These are phyloP conservation scores for Boletus vinaceobasis DNA, from an alignment of 768 basidiomycete species.

Conservation along the genomic window DNA sequence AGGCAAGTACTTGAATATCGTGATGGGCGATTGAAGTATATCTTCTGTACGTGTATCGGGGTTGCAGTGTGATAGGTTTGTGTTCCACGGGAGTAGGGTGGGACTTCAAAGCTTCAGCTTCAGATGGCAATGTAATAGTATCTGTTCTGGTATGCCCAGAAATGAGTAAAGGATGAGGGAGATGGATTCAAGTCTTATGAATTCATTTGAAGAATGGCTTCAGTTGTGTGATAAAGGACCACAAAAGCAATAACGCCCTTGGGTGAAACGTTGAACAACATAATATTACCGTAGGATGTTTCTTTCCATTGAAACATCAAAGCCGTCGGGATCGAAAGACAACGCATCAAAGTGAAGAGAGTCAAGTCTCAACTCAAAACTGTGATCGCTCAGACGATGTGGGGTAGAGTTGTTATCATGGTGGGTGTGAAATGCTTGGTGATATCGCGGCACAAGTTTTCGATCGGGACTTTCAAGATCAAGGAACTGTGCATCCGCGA, in stretches of 20 bases:
- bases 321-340: slow-evolving; percentile 62
- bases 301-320: slow-evolving; percentile 32
- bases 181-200: slow-evolving; percentile 8
- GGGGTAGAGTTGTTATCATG: not conserved
- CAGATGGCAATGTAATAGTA: not conserved
- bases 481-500: slow-evolving; percentile 13
- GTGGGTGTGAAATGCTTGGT: not conserved
- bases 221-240: not conserved
- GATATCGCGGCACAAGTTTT: slow-evolving; percentile 10
- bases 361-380: slow-evolving; percentile 65
- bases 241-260: not conserved
- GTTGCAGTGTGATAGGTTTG: not conserved
- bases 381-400: slow-evolving; percentile 36
- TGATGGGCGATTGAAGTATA: slow-evolving; percentile 5
- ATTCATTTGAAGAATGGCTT: slow-evolving; percentile 1
- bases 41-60: slow-evolving; percentile 6
- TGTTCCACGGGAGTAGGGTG: slow-evolving; percentile 1
- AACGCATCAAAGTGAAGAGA: slow-evolving; percentile 71
- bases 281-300: slow-evolving; percentile 11
- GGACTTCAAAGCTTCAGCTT: not conserved
- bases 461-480: slow-evolving; percentile 19
- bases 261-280: not conserved
- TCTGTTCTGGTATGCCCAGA: slow-evolving; percentile 1
- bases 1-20: slow-evolving; percentile 12
- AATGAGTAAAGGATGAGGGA: not conserved